Percentiles rank a stretch among this genome's conserved stretches.
phyloP scores from a whole-genome alignment of 192 early-diverging fungal genomes.

The Backusella macrospora region DNA sequence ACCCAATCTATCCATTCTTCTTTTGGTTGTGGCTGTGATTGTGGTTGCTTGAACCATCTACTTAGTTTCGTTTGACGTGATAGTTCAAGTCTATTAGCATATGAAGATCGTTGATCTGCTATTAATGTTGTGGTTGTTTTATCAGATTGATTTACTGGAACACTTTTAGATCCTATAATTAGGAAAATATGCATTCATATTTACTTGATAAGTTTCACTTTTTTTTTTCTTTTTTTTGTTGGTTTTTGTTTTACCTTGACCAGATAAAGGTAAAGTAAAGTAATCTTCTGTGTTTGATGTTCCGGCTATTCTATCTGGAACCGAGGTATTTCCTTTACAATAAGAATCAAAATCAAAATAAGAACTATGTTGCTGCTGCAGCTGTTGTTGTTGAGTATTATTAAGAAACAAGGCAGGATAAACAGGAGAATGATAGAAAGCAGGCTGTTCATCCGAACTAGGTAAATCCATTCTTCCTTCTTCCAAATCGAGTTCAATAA shows the following conservation, averaged over 20 bases:
- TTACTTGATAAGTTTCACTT: neutral
- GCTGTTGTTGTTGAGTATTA: no score
- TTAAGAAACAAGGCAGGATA: conserved; percentile 26
- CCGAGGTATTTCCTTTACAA: neutral
- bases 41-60: conserved; percentile 1
- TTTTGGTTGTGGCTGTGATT: neutral
- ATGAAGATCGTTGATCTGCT: neutral
- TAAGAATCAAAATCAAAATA: neutral
- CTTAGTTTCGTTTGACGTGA: conserved; percentile 17
- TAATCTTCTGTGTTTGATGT: conserved; percentile 5
- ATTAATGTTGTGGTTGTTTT: neutral
- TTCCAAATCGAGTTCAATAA: conserved; percentile 19
- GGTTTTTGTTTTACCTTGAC: conserved; percentile 19
- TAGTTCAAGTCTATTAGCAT: neutral
- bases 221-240: no score
- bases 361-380: no score
- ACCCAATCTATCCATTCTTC: conserved; percentile 34
- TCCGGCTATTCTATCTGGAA: neutral
- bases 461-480: conserved; percentile 15
- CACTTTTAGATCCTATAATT: conserved; percentile 6
- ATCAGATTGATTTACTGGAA: neutral
- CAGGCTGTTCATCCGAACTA: neutral
- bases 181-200: neutral
- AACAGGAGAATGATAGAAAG: conserved; percentile 20
- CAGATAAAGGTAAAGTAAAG: neutral